phyloP scores from a whole-genome alignment of 2,329 filamentous ascomycete genomes.

The Sordariomycetes sp. region DNA sequence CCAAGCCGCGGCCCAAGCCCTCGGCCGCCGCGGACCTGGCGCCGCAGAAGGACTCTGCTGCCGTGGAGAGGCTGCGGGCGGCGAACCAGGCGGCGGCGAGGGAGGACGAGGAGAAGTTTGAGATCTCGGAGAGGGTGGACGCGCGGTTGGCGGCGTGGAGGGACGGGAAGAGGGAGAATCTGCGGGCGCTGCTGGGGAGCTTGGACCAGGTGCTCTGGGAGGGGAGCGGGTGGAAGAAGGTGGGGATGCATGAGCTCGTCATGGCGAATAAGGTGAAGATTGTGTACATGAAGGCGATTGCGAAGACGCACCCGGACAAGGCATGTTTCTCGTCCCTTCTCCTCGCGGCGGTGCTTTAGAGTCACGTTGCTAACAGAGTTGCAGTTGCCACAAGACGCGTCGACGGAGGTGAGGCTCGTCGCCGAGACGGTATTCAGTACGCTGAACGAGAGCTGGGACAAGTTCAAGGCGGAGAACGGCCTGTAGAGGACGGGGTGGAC shows the following conservation, averaged over 20 bases:
- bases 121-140: slow-evolving; percentile 74
- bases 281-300: slow-evolving; percentile 97
- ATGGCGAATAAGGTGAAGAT: slow-evolving; percentile 94
- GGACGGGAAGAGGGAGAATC: slow-evolving; percentile 82
- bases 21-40: slow-evolving; percentile 22
- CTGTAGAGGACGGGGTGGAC: slow-evolving; percentile 22
- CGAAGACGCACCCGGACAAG: slow-evolving; percentile 97
- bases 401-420: slow-evolving; percentile 52
- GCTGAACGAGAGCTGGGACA: slow-evolving; percentile 61
- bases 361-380: slow-evolving; percentile 1
- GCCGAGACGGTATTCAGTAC: slow-evolving; percentile 53
- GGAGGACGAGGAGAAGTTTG: slow-evolving; percentile 87
- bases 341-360: background rate
- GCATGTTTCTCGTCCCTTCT: slow-evolving; percentile 40
- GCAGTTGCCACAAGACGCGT: slow-evolving; percentile 50
- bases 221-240: slow-evolving; percentile 89
- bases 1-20: slow-evolving; percentile 30
- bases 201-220: slow-evolving; percentile 86
- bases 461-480: slow-evolving; percentile 57
- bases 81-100: slow-evolving; percentile 77
- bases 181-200: slow-evolving; percentile 76
- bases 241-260: slow-evolving; percentile 85
- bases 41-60: slow-evolving; percentile 48
- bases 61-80: slow-evolving; percentile 68
- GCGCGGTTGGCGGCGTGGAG: slow-evolving; percentile 69